phyloP scores from a whole-genome alignment of 2,329 filamentous ascomycete species.

The Botrytis squamosa region DNA sequence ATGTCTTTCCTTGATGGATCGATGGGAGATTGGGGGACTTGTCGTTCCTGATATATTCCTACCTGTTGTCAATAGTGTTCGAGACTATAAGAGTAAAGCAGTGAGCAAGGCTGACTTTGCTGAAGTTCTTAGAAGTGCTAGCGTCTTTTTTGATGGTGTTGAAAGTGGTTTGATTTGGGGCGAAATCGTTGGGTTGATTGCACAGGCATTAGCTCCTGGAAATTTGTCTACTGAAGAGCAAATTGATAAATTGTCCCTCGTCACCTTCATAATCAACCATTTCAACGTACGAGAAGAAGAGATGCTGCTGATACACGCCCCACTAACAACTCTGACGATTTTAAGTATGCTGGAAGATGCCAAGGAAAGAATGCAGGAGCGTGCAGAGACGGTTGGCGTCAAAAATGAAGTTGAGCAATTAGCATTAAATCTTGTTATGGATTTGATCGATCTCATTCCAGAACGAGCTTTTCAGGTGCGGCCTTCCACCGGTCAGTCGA shows the following conservation, averaged over 20 bases:
- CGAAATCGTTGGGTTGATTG: slow-evolving; percentile 70
- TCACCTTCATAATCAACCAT: slow-evolving; percentile 77
- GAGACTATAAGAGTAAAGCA: slow-evolving; percentile 66
- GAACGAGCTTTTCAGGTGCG: slow-evolving; percentile 57
- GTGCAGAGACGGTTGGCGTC: slow-evolving; percentile 30
- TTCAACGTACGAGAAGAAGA: slow-evolving; percentile 97
- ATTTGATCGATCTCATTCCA: slow-evolving; percentile 63
- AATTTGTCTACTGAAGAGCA: slow-evolving; percentile 44
- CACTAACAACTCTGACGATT: slow-evolving; percentile 68
- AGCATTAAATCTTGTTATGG: slow-evolving; percentile 51
- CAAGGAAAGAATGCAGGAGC: slow-evolving; percentile 41
- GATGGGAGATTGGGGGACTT: slow-evolving; percentile 92
- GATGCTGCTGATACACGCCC: slow-evolving; percentile 85
- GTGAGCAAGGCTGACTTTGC: slow-evolving; percentile 68
- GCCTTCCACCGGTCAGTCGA: slow-evolving; percentile 34
- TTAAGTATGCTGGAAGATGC: slow-evolving; percentile 56
- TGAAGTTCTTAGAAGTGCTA: slow-evolving; percentile 89
- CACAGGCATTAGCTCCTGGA: slow-evolving; percentile 54
- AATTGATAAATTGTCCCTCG: slow-evolving; percentile 65
- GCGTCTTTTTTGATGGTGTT: slow-evolving; percentile 95
- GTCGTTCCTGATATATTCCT: slow-evolving; percentile 88
- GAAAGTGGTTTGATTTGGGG: slow-evolving; percentile 92
- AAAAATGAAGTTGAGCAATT: slow-evolving; percentile 33
- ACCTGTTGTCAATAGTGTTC: slow-evolving; percentile 77
- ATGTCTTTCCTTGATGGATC: slow-evolving; percentile 93